These are phyloP conservation scores for Scheffersomyces segobiensis DNA, from an alignment of 1,139 yeast genomes.

Conservation along the genomic window DNA sequence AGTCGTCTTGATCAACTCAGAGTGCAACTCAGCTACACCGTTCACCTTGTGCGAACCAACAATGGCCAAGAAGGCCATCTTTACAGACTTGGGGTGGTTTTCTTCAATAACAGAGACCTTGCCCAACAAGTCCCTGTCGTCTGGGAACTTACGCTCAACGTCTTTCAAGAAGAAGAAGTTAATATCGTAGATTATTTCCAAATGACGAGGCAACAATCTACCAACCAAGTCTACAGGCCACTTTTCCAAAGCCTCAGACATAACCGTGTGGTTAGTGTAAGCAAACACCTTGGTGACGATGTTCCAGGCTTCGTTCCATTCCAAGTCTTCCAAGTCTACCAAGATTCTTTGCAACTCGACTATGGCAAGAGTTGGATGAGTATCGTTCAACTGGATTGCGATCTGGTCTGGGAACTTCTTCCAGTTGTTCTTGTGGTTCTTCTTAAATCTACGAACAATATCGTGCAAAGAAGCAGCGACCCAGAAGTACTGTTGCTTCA, in stretches of 20 bases:
- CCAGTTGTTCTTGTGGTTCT: slow-evolving; percentile 72
- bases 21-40: slow-evolving; percentile 95
- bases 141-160: slow-evolving; percentile 77
- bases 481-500: slow-evolving; percentile 97
- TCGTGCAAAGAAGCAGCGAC: slow-evolving; percentile 92
- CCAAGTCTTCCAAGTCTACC: slow-evolving; percentile 78
- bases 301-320: slow-evolving; percentile 84
- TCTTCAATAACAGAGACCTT: slow-evolving; percentile 88
- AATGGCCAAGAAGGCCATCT: slow-evolving; percentile 92
- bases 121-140: slow-evolving; percentile 58
- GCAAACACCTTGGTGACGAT: slow-evolving; percentile 83
- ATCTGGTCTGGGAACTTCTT: slow-evolving; percentile 78
- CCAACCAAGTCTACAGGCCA: slow-evolving; percentile 89
- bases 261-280: slow-evolving; percentile 92
- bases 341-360: slow-evolving; percentile 87
- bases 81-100: slow-evolving; percentile 71
- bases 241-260: slow-evolving; percentile 92
- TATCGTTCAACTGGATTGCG: slow-evolving; percentile 92
- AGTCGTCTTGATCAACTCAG: slow-evolving; percentile 85
- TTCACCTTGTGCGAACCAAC: slow-evolving; percentile 92
- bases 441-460: slow-evolving; percentile 86
- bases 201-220: slow-evolving; percentile 81
- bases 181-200: slow-evolving; percentile 87
- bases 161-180: slow-evolving; percentile 75
- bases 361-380: slow-evolving; percentile 91